Base-by-base conservation (phyloP, 2,329 filamentous ascomycete genomes). In the Fusarium palustre region DNA sequence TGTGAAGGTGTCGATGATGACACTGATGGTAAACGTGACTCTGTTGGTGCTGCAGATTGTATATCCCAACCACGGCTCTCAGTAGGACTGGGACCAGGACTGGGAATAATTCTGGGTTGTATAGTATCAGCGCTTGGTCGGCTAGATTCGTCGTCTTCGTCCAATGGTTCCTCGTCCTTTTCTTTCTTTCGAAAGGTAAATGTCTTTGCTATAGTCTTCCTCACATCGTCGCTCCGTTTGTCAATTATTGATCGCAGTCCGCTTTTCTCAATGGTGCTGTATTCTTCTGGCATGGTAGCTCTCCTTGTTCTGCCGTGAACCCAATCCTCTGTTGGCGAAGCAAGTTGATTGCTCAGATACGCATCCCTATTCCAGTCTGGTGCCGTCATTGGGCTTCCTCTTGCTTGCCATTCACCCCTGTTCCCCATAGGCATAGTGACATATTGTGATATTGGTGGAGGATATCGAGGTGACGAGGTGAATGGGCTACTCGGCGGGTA, bases 211-310 rank as follows among this genome's bases (percentile, higher is more conserved):
- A 88, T 76, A 0, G 85, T 85, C 47, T 83, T 84, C 38, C 86
- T 79, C 22, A 88, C 82, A 25, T 80, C 82, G n/a, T 87, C 85
- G 69, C 86, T 88, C 70, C 81, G 86, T 76, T 84, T 86, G 67
- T 88, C 86, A 48, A 88, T 77, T 24, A 80, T 81, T 45, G 78
- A 83, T 46, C 86, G 80, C 49, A 88, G 78, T 0, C 84, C 84
- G 3, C 85, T 87, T 69, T 84, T 85, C 70, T 87, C 86, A 50
- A 88, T 87, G 9, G 82, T 84, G 2, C 84, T 85, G 2, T 84
- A 80, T 42, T 87, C 84, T 30, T 86, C 84, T 0, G 55, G 59
- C 67, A 84, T 75, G 12, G 80, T 80, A 0, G 82, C 80, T 41
- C 81, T 81, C 53, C 83, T 77, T 1, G 79, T 78, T 13, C 82